Base-by-base conservation (phyloP, 2,329 filamentous ascomycete species). In the Colletotrichum sp. region DNA sequence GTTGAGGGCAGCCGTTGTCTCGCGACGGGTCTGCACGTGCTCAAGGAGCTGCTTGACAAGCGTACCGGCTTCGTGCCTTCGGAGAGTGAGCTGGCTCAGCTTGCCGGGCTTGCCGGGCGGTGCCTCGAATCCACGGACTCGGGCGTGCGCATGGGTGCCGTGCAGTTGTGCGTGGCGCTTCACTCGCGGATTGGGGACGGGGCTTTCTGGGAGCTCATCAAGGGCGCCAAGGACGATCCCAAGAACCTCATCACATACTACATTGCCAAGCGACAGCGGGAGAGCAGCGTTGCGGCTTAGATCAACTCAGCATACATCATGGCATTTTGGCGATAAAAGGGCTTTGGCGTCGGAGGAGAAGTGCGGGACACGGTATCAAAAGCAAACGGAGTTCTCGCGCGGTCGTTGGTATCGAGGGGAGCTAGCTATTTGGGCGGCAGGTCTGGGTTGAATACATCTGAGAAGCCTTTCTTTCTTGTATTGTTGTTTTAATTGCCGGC, bases 241-340 rank as follows among this genome's bases (percentile, higher is more conserved):
- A 91, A 95, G 86, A 95, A 93, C 79, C 83, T 96, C 76, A 92
- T 96, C 80, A 96, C 93, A 12, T 96, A 96, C 82, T 96, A 96
- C 83, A 93, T 96, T 80, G 94, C 94, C 55, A 93, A 93, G 87
- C 88, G 89, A 82, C 91, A 93, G 84, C 86, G 91, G 68, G 92
- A 93, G 84, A 82, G 73, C 63, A 77, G 60, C 57, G 55, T 63
- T 16, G 72, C 60, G 36, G 52, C 67, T 28, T 76, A 67, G 36
- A 19, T 34, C 61, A 27, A 28, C 30, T 27, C 19, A 19, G 34
- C 27, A 15, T 16, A 34, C n/a, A 32, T 27, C 22, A n/a, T 28
- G 28, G 13, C 19, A 22, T 15, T 22, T 28, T 15, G 64, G 32
- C 22, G 52, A 44, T 36, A 30, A 32, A 57, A 57, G 44, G 59